Evolutionary conservation across 106 monocot species (phyloP).

Genomic region (Narthecium ossifragum): DNA sequence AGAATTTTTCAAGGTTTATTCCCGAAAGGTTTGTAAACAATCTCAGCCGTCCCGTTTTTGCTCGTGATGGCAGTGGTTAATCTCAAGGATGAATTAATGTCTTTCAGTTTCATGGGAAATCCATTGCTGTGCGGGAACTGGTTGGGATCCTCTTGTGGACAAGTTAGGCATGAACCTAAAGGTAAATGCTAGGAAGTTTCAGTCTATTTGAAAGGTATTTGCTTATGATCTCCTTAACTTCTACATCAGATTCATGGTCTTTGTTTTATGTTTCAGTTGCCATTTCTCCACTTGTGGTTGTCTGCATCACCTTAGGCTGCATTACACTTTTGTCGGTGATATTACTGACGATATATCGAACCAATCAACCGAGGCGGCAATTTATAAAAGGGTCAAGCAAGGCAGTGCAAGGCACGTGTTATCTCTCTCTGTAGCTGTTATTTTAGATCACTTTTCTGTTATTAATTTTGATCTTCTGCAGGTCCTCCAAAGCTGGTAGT

Average conservation of each 20-base stretch:
- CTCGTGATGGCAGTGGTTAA: neutral
- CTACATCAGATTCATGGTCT: too few species aligned
- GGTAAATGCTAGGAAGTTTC: slow-evolving; percentile 35
- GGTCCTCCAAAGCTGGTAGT: slow-evolving; percentile 77
- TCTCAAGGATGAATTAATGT: neutral
- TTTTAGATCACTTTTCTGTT: neutral
- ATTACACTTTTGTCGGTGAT: slow-evolving; percentile 39
- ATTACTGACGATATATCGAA: slow-evolving; percentile 42
- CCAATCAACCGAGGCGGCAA: slow-evolving; percentile 37
- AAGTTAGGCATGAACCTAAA: slow-evolving; percentile 27
- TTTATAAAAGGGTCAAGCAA: slow-evolving; percentile 33
- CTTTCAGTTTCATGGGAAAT: slow-evolving; percentile 76
- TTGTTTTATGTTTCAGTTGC: slow-evolving; percentile 29
- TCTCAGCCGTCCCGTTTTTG: neutral
- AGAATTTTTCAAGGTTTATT: slow-evolving; percentile 75
- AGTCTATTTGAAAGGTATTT: too few species aligned
- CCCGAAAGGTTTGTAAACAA: slow-evolving; percentile 47
- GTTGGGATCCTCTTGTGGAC: slow-evolving; percentile 38
- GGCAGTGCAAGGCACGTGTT: slow-evolving; percentile 28
- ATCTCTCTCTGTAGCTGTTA: neutral
- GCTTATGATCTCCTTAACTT: too few species aligned
- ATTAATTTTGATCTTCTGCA: slow-evolving; percentile 8
- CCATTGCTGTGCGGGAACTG: slow-evolving; percentile 54
- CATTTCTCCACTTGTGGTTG: slow-evolving; percentile 35
- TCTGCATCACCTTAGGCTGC: slow-evolving; percentile 60